Evolutionary conservation across 139 green algal genomes (phyloP), one percentile per base, ranked within the genome.

Genomic region (Edaphochlamys debaryana): DNA sequence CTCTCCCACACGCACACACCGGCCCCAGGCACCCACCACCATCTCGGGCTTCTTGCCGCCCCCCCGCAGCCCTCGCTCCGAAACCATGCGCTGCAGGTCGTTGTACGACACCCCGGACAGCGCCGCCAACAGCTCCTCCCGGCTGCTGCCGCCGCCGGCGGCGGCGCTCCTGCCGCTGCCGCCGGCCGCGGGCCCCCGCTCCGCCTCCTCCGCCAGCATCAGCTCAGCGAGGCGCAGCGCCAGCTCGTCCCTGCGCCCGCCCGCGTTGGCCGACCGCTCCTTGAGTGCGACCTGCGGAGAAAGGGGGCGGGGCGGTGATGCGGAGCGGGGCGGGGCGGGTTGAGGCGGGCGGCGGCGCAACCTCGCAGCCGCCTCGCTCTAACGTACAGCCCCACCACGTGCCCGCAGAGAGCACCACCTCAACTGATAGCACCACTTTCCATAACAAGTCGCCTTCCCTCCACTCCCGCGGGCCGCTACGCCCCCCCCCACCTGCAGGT

Each of bases 41-140:
- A n/a, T n/a, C n/a, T n/a, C n/a, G n/a, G n/a, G n/a, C n/a, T n/a
- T n/a, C n/a, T n/a, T n/a, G 22, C 54, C 54, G 22, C 54, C n/a
- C 45, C 45, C 11, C 45, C 9, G 45, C 45, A 9, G 56, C 29
- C 73, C 73, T 15, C 56, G 54, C 29, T 58, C 56, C 27, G 27
- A n/a, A 19, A 41, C 45, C 56, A 41, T 41, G 0, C 38, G 56
- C 25, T 64, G 30, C 34, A 80, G 56, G 11, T 80, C 56, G 4
- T 40, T n/a, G 75, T 81, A 81, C 75, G 75, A n/a, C 60, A 81
- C 17, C 60, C 63, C 40, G 34, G 71, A 40, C 60, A 81, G 60
- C 60, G 15, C 13, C 40, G 62, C 75, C 60, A 81, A 41, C 60
- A 62, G 30, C 62, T 41, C 60, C 32, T 81, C 75, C 75, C 60